Conservation (phyloP, 768 basidiomycete species). For the Psilocybe tampanensis region DNA sequence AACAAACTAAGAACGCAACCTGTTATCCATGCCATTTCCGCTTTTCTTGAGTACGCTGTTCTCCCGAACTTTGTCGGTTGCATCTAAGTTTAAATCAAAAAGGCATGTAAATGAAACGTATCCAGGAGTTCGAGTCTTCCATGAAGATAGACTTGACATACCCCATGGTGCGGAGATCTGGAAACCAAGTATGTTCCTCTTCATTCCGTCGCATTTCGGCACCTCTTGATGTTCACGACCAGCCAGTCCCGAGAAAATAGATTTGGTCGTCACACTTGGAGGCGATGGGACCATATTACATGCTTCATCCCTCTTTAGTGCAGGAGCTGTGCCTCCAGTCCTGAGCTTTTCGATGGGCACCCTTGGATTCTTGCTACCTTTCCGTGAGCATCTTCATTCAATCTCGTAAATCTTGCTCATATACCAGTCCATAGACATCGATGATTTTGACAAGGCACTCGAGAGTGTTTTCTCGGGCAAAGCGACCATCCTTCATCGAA, state of each 20-base stretch:
- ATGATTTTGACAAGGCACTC: slow-evolving; percentile 80
- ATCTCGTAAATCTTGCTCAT: neutral
- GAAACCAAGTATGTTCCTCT: slow-evolving; percentile 52
- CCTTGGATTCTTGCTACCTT: slow-evolving; percentile 90
- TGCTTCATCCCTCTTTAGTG: slow-evolving; percentile 87
- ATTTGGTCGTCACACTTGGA: slow-evolving; percentile 88
- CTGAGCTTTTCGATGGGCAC: slow-evolving; percentile 93
- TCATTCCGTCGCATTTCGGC: neutral
- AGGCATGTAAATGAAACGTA: slow-evolving; percentile 63
- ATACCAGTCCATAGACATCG: slow-evolving; percentile 65
- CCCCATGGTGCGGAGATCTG: slow-evolving; percentile 67
- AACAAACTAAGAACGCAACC: slow-evolving; percentile 82
- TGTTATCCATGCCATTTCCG: slow-evolving; percentile 75
- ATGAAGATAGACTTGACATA: slow-evolving; percentile 68
- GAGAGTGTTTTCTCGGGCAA: slow-evolving; percentile 79
- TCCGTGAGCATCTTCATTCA: slow-evolving; percentile 61
- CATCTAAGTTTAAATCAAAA: slow-evolving; percentile 6
- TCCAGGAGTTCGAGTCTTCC: slow-evolving; percentile 63
- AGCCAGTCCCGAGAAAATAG: slow-evolving; percentile 63
- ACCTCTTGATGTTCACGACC: slow-evolving; percentile 28
- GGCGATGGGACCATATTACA: slow-evolving; percentile 96
- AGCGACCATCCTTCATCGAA: slow-evolving; percentile 82
- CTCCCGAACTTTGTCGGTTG: too few species aligned
- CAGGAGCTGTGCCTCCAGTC: slow-evolving; percentile 91
- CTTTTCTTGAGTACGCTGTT: slow-evolving; percentile 62